Percentiles rank a stretch among this genome's conserved stretches.
Conservation (phyloP, 441 rosid species). For the Syzygium syzygioides region DNA sequence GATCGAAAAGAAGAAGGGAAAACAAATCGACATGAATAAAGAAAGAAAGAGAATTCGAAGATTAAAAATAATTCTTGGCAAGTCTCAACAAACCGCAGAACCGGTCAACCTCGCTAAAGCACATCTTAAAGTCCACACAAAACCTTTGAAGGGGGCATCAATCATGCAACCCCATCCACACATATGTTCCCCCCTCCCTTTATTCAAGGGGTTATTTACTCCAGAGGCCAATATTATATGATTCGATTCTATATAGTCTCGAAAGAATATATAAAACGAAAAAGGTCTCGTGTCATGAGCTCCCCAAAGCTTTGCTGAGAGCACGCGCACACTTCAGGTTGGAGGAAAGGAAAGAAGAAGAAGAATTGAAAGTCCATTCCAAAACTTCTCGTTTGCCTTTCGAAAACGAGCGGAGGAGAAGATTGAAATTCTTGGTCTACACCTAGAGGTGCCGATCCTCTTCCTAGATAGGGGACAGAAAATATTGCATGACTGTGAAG, state of each 20-base stretch:
- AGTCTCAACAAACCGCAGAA: not conserved
- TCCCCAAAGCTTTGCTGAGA: not conserved
- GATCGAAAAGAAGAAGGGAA: not conserved
- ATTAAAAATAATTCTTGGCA: not conserved
- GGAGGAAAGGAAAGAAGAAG: not conserved
- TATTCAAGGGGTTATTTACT: not conserved
- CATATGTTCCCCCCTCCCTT: not conserved
- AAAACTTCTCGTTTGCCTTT: not conserved
- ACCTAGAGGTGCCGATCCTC: not conserved
- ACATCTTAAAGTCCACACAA: conserved; percentile 1
- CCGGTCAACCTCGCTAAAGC: conserved; percentile 5
- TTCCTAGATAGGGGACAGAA: not conserved
- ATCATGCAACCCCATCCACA: conserved; percentile 9
- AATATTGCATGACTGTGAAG: not conserved
- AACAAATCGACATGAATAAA: not conserved
- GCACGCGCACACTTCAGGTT: not conserved
- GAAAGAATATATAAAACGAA: not conserved
- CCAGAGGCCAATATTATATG: not conserved
- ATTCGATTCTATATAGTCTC: not conserved
- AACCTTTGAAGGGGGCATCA: not conserved
- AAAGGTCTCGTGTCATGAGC: not conserved
- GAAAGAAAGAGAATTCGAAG: not conserved
- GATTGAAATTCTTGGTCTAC: not conserved
- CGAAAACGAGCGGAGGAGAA: not conserved
- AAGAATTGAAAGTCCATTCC: not conserved